Base-by-base conservation (phyloP, 2,329 filamentous ascomycete genomes). In the Colletotrichum costaricense region DNA sequence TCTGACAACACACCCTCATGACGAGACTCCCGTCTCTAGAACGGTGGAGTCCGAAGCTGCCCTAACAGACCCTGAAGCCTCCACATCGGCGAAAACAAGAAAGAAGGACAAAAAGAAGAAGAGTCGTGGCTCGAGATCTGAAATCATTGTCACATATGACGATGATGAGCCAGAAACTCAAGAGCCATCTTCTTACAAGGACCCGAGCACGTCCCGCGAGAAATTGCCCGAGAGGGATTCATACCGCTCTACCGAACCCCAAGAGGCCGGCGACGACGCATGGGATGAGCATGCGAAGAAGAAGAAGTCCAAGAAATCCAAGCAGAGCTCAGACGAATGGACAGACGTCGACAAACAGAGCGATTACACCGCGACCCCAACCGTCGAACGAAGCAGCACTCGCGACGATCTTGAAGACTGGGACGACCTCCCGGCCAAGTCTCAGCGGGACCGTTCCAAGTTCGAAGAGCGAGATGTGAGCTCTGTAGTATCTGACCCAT, bases 401-500 rank as follows among this genome's bases (percentile, higher is more conserved):
- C 46, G 33, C 26, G 62, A 58, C 16, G 28, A 28, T 24, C 12
- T 59, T 38, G 59, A 52, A 14, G 70, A 70, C 6, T 66, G 70
- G 67, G 70, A 73, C 22, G 67, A 73, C 42, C 60, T 68, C 56
- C 70, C 70, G 26, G n/a, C 60, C 55, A 70, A 66, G 28, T 73
- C 70, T 14, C 70, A 49, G 26, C 60, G 70, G 26, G 70, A 73
- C 72, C 81, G 82, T 66, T 81, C 79, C 54, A 81, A 30, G 35
- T 38, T 62, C 33, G 81, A 85, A 33, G 84, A 87, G 68, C 83
- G 83, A n/a, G 86, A 88, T 57, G 83, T 85, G 28, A 84, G 82
- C 73, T 89, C 88, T 38, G 84, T 88, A 11, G 84, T 87, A 4
- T 89, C 88, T 6, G 86, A 86, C 63, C 81, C 84, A 42, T 78